Conservation (phyloP, 495 filamentous ascomycete species). For the Echria macrotheca region DNA sequence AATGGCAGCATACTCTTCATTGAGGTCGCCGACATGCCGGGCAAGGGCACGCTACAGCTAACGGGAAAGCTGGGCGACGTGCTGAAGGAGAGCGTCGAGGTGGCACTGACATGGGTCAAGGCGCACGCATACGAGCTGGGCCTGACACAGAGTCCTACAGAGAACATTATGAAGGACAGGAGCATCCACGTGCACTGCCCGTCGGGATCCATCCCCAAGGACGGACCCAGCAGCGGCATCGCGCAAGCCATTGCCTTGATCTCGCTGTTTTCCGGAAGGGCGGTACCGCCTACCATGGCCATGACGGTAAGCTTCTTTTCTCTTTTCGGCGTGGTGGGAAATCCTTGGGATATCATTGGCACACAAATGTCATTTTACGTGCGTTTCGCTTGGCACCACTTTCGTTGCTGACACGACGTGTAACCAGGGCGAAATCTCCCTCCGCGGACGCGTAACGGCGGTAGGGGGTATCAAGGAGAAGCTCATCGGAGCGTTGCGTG, state of each 20-base stretch:
- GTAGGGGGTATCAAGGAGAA: slow-evolving; percentile 99
- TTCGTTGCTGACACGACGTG: slow-evolving; percentile 13
- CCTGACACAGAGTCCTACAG: slow-evolving; percentile 68
- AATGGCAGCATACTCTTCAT: slow-evolving; percentile 98
- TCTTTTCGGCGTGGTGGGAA: not conserved
- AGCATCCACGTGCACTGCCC: slow-evolving; percentile 97
- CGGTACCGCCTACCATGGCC: slow-evolving; percentile 85
- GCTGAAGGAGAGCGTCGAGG: slow-evolving; percentile 94
- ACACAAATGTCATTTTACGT: slow-evolving; percentile 13
- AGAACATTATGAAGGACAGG: slow-evolving; percentile 94
- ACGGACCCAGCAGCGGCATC: slow-evolving; percentile 81
- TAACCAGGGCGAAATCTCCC: slow-evolving; percentile 80
- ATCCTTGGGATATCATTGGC: not conserved
- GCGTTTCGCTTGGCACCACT: slow-evolving; percentile 12
- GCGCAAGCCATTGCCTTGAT: slow-evolving; percentile 92
- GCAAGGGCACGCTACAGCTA: slow-evolving; percentile 86
- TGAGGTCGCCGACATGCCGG: slow-evolving; percentile 96
- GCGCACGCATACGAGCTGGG: slow-evolving; percentile 90
- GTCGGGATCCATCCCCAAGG: slow-evolving; percentile 91
- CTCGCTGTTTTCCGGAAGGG: slow-evolving; percentile 80
- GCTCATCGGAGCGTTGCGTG: slow-evolving; percentile 86
- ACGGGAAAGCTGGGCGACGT: slow-evolving; percentile 98
- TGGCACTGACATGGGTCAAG: slow-evolving; percentile 93
- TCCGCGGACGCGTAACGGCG: slow-evolving; percentile 78
- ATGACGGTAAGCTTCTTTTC: slow-evolving; percentile 63